Evolutionary conservation across 257 asterid species (phyloP), one percentile per base, ranked within the genome.

Genomic region (Solanum ossicruentum): DNA sequence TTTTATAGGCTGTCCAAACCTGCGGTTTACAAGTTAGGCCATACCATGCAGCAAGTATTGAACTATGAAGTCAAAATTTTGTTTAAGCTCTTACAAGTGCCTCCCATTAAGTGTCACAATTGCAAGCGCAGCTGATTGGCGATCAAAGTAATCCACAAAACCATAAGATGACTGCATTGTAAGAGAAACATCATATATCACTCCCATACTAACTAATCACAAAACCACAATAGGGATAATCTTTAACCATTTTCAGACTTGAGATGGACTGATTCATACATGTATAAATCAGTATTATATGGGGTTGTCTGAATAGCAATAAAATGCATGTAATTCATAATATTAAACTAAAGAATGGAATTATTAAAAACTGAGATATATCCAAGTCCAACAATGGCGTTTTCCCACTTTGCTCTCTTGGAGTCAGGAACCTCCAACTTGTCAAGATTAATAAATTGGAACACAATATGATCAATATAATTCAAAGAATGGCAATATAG

Each of bases 1-100:
- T 87, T 95, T 95, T 82, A 93, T 93, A 78, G 97, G 93, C 87
- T 92, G 98, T 56, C 97, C 98, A 85, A 95, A 93, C 92, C 98
- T 95, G 95, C 11, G 80, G 84, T 3, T 13, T 39, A 85, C 77
- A 77, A 77, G 43, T 77, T 9, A 77, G 28, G 23, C 23, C 16
- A 16, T 51, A 51, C 45, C 82, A 51, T 77, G 60, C 16, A 77
- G 17, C 60, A 77, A 75, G 5, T 77, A 26, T 15, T 52, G 16
- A 15, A 51, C 45, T 77, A 18, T 51, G 63, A 77, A 51, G 45
- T 9, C 15, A 75, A 23, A 23, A 51, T 26, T 51, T 77, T 52
- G 45, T 26, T 67, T 60, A 65, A 75, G 71, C 71, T 87, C 98
- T 90, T 88, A 95, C 98, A 95, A 85, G 21, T 91, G 94, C 90